Evolutionary conservation across 2,329 filamentous ascomycete genomes (phyloP), one percentile per base, ranked within the genome.

Genomic region (Paraphoma sp.): DNA sequence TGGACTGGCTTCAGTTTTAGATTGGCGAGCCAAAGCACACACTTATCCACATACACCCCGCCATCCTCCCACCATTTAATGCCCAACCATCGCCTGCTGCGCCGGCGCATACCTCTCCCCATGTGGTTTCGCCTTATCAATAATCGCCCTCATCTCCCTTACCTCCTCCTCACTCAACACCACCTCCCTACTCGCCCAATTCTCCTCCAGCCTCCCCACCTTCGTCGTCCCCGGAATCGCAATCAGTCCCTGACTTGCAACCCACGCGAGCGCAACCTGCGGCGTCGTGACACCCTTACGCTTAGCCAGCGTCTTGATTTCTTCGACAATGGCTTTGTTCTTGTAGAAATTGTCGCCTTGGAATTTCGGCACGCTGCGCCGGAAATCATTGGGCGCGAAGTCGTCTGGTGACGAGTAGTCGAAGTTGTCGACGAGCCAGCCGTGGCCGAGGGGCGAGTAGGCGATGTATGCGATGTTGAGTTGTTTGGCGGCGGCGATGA

Each of bases 251-350:
- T 76, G 73, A 3, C 57, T 45, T 31, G 67, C 46, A 3, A 76
- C 57, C 71, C 72, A 76, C 1, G 71, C 72, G 2, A 75, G 51
- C 0, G 84, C 82, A 36, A 90, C 69, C 69, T 90, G 87, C 0
- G 80, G 79, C 0, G 83, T 63, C 0, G 87, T 87, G 51, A 78
- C 81, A 1, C 77, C 80, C 71, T 88, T 87, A 54, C 63, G 58
- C 18, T 52, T 42, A 2, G 73, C 73, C 6, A 76, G 31, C 41
- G 59, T 60, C 52, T 63, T 62, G 6, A 76, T 56, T 28, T 63
- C 48, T 16, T 70, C 62, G 0, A 75, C 69, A 12, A 75, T 63
- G 8, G 63, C 56, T 36, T 67, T 55, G 53, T 77, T 76, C 48
- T 64, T 63, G 48, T 68, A 63, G 50, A 73, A 70, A 48, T 75